Evolutionary conservation across 768 basidiomycete genomes (phyloP).

Genomic region (Russula abietina): DNA sequence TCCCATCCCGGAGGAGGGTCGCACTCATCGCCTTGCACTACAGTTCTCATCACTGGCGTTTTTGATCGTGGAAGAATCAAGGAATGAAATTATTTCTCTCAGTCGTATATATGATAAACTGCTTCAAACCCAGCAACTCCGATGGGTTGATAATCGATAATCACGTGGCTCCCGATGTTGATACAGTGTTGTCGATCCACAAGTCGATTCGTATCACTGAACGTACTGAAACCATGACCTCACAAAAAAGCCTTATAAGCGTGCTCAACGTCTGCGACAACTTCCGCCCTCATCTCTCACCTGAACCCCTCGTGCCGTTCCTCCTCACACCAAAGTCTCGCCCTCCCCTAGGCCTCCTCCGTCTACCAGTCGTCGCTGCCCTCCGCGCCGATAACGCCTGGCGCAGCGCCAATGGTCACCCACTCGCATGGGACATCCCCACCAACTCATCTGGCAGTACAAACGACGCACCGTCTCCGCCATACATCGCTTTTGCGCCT

Average conservation of each 20-base stretch:
- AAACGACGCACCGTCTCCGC: not conserved
- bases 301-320: conserved; percentile 49
- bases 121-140: not conserved
- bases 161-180: too few relatives aligned
- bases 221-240: not conserved
- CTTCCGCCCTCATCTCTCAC: conserved; percentile 38
- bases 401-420: conserved; percentile 27
- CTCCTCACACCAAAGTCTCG: conserved; percentile 44
- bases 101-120: not conserved
- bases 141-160: not conserved
- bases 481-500: conserved; percentile 14
- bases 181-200: too few relatives aligned
- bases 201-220: too few relatives aligned
- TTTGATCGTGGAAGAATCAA: conserved; percentile 46
- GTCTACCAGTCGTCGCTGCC: conserved; percentile 49
- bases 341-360: conserved; percentile 57
- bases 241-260: conserved; percentile 42
- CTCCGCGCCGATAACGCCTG: conserved; percentile 46
- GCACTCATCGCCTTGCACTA: conserved; percentile 26
- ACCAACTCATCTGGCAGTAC: conserved; percentile 13
- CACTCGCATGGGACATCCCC: conserved; percentile 40
- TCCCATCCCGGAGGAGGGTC: conserved; percentile 24
- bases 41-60: conserved; percentile 32
- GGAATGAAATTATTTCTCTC: not conserved
- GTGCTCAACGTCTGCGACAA: conserved; percentile 71